Conservation (phyloP, 2,329 filamentous ascomycete genomes). For the Diplocarpon rosae region DNA sequence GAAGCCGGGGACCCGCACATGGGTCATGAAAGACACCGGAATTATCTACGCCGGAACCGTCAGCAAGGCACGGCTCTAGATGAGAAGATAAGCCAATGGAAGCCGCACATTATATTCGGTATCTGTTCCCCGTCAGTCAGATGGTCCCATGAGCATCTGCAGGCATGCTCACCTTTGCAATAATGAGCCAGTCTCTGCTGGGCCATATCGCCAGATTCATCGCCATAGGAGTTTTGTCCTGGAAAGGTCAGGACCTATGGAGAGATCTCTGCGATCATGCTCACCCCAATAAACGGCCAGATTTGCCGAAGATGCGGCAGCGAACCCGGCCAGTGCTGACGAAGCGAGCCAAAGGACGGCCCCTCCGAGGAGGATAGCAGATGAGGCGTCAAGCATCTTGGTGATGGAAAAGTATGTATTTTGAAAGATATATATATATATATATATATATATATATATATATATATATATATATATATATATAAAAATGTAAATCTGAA, state of each 20-base stretch:
- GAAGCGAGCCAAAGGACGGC: neutral
- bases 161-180: conserved; percentile 39
- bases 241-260: conserved; percentile 13
- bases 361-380: neutral
- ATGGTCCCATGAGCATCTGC: neutral
- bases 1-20: conserved; percentile 39
- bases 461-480: neutral
- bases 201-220: conserved; percentile 32
- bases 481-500: neutral
- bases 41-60: conserved; percentile 38
- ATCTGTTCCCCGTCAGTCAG: conserved; percentile 27
- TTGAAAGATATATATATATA: neutral
- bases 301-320: conserved; percentile 38
- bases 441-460: neutral
- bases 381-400: neutral
- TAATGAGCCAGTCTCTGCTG: conserved; percentile 48
- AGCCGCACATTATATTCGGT: conserved; percentile 35
- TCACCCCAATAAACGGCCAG: conserved; percentile 62
- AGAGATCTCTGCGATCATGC: conserved; percentile 27
- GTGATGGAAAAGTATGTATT: neutral
- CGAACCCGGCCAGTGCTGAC: conserved; percentile 30
- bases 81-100: neutral
- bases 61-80: conserved; percentile 5
- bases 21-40: conserved; percentile 50
- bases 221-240: conserved; percentile 49